A percentile compares a stretch with the other conserved stretches of the same genome.
Evolutionary conservation across 371 early-diverging fungal species (phyloP).

Genomic region (Lichtheimia ornata): DNA sequence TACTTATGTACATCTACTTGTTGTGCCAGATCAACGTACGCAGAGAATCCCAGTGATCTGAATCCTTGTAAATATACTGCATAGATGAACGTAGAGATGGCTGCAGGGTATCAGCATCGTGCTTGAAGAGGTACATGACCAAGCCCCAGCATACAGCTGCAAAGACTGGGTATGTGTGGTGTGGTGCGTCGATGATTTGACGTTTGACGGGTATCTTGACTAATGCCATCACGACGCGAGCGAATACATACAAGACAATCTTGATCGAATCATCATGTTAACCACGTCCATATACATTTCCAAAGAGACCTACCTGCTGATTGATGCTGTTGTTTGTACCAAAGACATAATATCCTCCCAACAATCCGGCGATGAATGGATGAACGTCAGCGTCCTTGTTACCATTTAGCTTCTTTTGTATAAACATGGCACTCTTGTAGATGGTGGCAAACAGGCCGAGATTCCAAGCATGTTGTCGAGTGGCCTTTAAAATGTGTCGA

Average conservation of each 20-base stretch:
- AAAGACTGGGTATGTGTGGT: conserved; percentile 86
- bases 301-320: conserved; percentile 77
- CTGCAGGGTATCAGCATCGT: conserved; percentile 89
- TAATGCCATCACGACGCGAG: conserved; percentile 85
- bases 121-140: conserved; percentile 93
- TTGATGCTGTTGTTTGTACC: conserved; percentile 93
- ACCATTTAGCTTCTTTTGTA: conserved; percentile 64
- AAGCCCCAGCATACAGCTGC: conserved; percentile 95
- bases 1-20: conserved; percentile 52
- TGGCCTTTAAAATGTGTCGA: conserved; percentile 79
- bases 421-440: conserved; percentile 88
- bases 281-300: not conserved
- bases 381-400: conserved; percentile 79
- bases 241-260: conserved; percentile 94
- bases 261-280: conserved; percentile 28
- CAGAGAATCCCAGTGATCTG: conserved; percentile 78
- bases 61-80: conserved; percentile 91
- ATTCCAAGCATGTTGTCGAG: conserved; percentile 88
- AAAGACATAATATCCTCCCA: conserved; percentile 97
- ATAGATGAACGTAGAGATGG: conserved; percentile 90
- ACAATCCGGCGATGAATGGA: conserved; percentile 87
- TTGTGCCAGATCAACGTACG: conserved; percentile 87
- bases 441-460: conserved; percentile 91
- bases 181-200: conserved; percentile 70
- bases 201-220: conserved; percentile 82